phyloP scores from a whole-genome alignment of 257 asterid genomes.

The Solanum corneliomulleri region DNA sequence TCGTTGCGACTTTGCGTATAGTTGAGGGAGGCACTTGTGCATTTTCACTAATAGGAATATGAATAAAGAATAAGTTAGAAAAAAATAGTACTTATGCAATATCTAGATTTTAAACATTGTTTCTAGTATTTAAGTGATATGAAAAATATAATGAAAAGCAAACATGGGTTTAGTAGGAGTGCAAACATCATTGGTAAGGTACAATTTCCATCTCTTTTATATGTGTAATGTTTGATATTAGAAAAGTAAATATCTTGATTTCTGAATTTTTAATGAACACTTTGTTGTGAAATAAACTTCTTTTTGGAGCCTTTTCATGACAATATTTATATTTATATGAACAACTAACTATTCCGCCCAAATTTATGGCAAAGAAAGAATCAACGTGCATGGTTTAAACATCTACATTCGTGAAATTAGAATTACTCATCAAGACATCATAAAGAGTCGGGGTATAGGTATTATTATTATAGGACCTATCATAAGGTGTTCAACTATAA shows the following conservation, averaged over 20 bases:
- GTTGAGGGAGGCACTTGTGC: no score
- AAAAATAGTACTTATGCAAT: no score
- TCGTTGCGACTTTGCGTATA: no score
- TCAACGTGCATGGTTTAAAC: not conserved
- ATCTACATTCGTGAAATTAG: no score
- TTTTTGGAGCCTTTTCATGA: not conserved
- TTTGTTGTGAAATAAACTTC: not conserved
- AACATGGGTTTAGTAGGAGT: not conserved
- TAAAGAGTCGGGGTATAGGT: no score
- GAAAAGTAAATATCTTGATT: not conserved
- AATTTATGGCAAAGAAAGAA: not conserved
- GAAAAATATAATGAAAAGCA: not conserved
- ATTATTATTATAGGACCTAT: no score
- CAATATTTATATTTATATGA: not conserved
- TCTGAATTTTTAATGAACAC: not conserved
- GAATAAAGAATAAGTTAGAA: no score
- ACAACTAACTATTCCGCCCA: not conserved
- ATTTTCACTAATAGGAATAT: no score
- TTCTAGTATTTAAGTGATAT: not conserved
- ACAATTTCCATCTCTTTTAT: not conserved
- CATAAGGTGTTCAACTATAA: no score
- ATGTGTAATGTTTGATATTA: not conserved
- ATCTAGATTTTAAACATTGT: no score
- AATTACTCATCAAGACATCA: no score
- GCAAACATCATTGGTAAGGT: not conserved